Evolutionary conservation across 2,329 filamentous ascomycete species (phyloP).

Genomic region (Aspergillus pseudoglaucus): DNA sequence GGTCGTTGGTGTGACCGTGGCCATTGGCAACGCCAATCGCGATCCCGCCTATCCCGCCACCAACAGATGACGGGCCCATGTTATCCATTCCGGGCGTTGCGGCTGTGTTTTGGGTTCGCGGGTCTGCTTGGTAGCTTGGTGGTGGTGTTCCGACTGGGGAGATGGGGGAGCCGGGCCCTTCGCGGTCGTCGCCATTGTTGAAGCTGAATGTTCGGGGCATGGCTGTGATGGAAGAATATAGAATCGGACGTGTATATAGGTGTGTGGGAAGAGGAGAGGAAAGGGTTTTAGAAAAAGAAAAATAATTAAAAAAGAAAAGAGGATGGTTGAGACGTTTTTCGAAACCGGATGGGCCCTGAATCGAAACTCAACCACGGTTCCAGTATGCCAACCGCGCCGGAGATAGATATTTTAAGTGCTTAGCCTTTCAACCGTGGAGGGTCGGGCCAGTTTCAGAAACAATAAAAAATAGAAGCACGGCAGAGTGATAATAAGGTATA

Average conservation of each 20-base stretch:
- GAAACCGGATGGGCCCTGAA: too few species aligned
- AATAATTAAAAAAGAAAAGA: too few species aligned
- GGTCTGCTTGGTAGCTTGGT: background rate
- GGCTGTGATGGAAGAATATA: constrained; percentile 4
- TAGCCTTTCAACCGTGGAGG: too few species aligned
- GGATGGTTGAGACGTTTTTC: background rate
- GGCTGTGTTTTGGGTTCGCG: constrained; percentile 28
- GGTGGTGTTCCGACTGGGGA: background rate
- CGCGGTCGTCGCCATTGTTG: constrained; percentile 12
- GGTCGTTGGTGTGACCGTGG: constrained; percentile 54
- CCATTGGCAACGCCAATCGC: constrained; percentile 60
- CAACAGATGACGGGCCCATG: constrained; percentile 53
- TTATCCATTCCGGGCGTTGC: constrained; percentile 62
- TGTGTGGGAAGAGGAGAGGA: background rate
- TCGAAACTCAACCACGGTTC: too few species aligned
- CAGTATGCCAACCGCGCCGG: too few species aligned
- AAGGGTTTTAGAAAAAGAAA: too few species aligned
- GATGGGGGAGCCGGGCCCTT: constrained; percentile 7
- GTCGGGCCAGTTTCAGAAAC: too few species aligned
- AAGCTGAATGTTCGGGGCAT: constrained; percentile 18
- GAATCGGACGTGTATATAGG: background rate
- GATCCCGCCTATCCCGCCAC: constrained; percentile 62
- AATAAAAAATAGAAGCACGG: too few species aligned
- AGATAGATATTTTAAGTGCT: too few species aligned
- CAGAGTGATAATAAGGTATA: too few species aligned